Conservation (phyloP, 345 rosid genomes). For the Lagerstroemia speciosa region DNA sequence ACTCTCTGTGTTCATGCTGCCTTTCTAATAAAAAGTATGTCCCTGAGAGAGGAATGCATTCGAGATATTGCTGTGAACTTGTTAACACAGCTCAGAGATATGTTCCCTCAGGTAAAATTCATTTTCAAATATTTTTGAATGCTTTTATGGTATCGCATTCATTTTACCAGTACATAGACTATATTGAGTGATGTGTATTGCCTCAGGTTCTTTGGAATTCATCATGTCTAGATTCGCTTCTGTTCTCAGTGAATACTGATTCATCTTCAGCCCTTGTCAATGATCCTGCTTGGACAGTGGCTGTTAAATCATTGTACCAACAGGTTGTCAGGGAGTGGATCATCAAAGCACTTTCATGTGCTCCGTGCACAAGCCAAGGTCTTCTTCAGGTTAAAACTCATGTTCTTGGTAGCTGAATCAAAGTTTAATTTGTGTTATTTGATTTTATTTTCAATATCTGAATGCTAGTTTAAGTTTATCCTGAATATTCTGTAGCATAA, state of each 20-base stretch:
- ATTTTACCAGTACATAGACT: too few relatives aligned
- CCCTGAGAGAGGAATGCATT: conserved; percentile 90
- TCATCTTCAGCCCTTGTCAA: conserved; percentile 59
- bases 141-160: not conserved
- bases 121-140: conserved; percentile 6
- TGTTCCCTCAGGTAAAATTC: conserved; percentile 80
- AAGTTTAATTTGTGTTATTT: not conserved
- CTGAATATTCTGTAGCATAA: not conserved
- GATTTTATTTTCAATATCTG: not conserved
- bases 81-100: conserved; percentile 88
- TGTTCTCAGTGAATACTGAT: conserved; percentile 69
- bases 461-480: not conserved
- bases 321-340: conserved; percentile 85
- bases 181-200: conserved; percentile 11
- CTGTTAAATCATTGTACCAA: conserved; percentile 84
- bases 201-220: conserved; percentile 96
- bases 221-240: conserved; percentile 73
- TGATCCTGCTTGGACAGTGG: conserved; percentile 80
- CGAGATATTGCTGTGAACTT: conserved; percentile 79
- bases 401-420: not conserved
- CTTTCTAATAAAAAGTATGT: conserved; percentile 88
- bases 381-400: conserved; percentile 71
- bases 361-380: conserved; percentile 99
- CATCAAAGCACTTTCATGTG: conserved; percentile 75
- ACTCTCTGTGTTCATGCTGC: conserved; percentile 77